Conservation (phyloP, 1,139 yeast genomes). For the Sporopachydermia cereana region DNA sequence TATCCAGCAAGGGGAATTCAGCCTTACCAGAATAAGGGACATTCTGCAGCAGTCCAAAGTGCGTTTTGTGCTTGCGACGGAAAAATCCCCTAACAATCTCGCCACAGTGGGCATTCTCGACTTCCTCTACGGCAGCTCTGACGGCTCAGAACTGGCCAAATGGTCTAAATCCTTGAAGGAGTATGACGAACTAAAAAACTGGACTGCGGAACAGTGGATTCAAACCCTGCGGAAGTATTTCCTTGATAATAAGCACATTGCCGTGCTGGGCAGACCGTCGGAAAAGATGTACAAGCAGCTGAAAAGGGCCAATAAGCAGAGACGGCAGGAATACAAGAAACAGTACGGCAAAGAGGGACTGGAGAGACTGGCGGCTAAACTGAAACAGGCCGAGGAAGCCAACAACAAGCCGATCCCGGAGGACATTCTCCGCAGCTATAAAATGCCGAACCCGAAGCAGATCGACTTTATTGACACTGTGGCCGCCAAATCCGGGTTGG, state of each 20-base stretch:
- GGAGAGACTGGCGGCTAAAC: constrained; percentile 32
- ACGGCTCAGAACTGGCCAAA: constrained; percentile 44
- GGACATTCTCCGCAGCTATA: constrained; percentile 44
- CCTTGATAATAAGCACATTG: constrained; percentile 54
- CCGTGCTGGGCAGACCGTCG: constrained; percentile 73
- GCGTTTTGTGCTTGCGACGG: constrained; percentile 53
- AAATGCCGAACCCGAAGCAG: constrained; percentile 62
- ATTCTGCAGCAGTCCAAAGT: constrained; percentile 54
- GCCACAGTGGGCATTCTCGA: constrained; percentile 63
- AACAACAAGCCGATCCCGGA: constrained; percentile 74
- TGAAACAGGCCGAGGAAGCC: constrained; percentile 50
- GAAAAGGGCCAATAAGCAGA: constrained; percentile 39
- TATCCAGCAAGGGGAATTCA: constrained; percentile 37
- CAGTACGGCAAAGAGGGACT: constrained; percentile 55
- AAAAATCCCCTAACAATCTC: constrained; percentile 50
- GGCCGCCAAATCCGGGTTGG: constrained; percentile 42
- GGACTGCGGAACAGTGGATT: constrained; percentile 67
- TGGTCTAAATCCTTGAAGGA: constrained; percentile 48
- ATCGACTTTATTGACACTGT: constrained; percentile 64
- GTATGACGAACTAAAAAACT: constrained; percentile 43
- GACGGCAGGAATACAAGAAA: constrained; percentile 37
- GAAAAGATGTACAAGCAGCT: constrained; percentile 40
- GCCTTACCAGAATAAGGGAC: constrained; percentile 53
- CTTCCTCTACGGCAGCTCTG: constrained; percentile 62
- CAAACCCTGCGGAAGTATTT: constrained; percentile 40